Evolutionary conservation across 1,139 yeast genomes (phyloP), one percentile per base, ranked within the genome.

Genomic region (Hyphopichia pseudoburtonii): DNA sequence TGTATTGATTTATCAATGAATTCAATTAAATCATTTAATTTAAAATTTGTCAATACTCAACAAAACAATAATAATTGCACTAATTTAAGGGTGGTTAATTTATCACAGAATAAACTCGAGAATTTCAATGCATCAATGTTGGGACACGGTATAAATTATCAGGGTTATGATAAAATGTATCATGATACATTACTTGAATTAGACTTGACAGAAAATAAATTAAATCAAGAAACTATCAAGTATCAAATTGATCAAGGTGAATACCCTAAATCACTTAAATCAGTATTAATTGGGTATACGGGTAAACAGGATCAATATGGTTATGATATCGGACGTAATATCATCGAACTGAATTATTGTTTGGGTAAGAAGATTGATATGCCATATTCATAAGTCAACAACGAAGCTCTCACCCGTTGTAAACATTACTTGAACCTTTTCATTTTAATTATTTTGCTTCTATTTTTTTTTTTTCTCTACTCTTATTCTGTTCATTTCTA

Each of bases 221-320:
- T 30, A 5, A 4, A 6, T 9, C 12, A 27, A 27, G 18, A 27
- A 16, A 14, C 4, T 25, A 12, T 12, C 9, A 25, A 25, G 5
- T 10, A 5, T 5, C 24, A 18, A 16, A 3, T 11, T 10, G 10
- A 19, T 15, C 10, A 14, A 4, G n/a, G 12, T n/a, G 29, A 35
- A 2, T 45, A 44, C 17, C 59, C 59, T 3, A 22, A 33, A 1
- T 40, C 40, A 5, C 34, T 55, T 16, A 30, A 38, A 18, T 44
- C 46, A 9, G 40, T 57, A n/a, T 43, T 57, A 27, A 40, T 49
- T 15, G 59, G 56, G 1, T 39, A 40, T 32, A 42, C 48, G 3
- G 60, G 59, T 1, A 26, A 34, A 11, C 54, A 54, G 33, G 62
- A 57, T 39, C 37, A 42, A 17, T 55, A 51, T 38, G 62, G 60